Conservation (phyloP, 2,329 filamentous ascomycete genomes). For the Alternaria dauci region DNA sequence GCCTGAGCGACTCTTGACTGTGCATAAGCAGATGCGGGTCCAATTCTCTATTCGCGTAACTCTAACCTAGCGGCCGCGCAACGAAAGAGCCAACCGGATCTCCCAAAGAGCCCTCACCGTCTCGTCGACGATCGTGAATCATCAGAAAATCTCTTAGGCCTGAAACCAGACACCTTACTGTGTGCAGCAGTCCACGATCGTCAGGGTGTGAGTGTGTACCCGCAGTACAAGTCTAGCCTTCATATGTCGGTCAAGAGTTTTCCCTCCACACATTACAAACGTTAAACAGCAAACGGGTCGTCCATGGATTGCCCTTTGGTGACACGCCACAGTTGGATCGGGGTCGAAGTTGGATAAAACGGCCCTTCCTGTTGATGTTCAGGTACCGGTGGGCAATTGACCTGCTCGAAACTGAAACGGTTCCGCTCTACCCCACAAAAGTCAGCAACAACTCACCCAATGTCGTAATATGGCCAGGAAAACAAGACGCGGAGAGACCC, state of each 20-base stretch:
- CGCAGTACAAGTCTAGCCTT: conserved; percentile 24
- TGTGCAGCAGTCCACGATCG: conserved; percentile 28
- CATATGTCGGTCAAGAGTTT: conserved; percentile 31
- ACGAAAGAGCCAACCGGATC: conserved; percentile 30
- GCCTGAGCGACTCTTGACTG: conserved; percentile 16
- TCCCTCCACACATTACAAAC: conserved; percentile 11
- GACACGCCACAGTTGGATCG: conserved; percentile 65
- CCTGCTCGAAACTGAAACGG: conserved; percentile 44
- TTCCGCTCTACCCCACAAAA: conserved; percentile 52
- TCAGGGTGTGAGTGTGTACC: conserved; percentile 19
- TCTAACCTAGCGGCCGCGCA: conserved; percentile 21
- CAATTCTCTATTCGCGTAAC: conserved; percentile 25
- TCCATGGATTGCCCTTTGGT: conserved; percentile 31
- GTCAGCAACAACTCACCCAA: conserved; percentile 42
- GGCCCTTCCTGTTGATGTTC: conserved; percentile 64
- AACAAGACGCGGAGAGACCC: conserved; percentile 49
- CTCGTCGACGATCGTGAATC: conserved; percentile 24
- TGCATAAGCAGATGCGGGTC: conserved; percentile 26
- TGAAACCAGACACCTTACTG: conserved; percentile 23
- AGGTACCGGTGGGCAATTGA: conserved; percentile 43
- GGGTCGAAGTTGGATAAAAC: conserved; percentile 69
- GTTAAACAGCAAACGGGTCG: conserved; percentile 40
- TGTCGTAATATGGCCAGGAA: conserved; percentile 27
- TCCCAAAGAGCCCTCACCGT: conserved; percentile 27
- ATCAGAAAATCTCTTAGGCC: conserved; percentile 16